A percentile compares a stretch with the other conserved stretches of the same genome.
Evolutionary conservation across 2,329 filamentous ascomycete genomes (phyloP).

Genomic region (Xylariales sp.): DNA sequence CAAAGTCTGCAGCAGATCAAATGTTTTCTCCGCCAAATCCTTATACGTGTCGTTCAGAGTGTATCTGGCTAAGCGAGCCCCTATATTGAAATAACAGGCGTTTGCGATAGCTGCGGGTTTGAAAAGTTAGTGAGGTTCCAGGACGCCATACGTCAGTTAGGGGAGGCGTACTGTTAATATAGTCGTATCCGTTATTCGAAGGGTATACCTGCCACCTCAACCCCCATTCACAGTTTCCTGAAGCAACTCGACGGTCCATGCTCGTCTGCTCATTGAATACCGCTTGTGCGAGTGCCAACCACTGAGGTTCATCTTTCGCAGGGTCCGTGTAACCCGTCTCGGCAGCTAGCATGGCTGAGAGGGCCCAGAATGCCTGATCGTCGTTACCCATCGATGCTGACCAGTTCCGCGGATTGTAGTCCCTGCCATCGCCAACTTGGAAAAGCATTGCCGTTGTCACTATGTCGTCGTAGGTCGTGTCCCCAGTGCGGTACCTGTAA

Average conservation of each 20-base stretch:
- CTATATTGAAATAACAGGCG: conserved; percentile 60
- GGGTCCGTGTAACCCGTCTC: conserved; percentile 61
- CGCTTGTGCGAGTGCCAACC: conserved; percentile 63
- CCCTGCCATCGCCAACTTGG: conserved; percentile 49
- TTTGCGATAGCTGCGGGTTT: conserved; percentile 51
- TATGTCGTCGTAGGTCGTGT: conserved; percentile 57
- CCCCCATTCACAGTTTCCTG: conserved; percentile 60
- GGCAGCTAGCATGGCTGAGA: conserved; percentile 63
- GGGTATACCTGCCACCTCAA: conserved; percentile 74
- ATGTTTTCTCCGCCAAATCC: conserved; percentile 56
- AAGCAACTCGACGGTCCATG: conserved; percentile 55
- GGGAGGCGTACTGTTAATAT: conserved; percentile 63
- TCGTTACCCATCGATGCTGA: conserved; percentile 61
- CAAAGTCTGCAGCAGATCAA: conserved; percentile 54
- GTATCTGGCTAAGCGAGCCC: conserved; percentile 67
- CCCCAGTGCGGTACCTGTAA: conserved; percentile 66
- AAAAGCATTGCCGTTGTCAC: conserved; percentile 52
- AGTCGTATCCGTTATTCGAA: conserved; percentile 71
- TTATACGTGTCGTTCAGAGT: conserved; percentile 63
- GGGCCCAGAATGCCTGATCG: conserved; percentile 68
- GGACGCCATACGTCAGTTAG: no score
- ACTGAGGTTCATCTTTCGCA: conserved; percentile 47
- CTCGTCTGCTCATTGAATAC: conserved; percentile 61
- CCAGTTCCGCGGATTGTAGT: conserved; percentile 59
- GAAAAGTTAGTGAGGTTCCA: no score